Base-by-base conservation (phyloP, 2,329 filamentous ascomycete genomes). In the Fusarium newnesense region DNA sequence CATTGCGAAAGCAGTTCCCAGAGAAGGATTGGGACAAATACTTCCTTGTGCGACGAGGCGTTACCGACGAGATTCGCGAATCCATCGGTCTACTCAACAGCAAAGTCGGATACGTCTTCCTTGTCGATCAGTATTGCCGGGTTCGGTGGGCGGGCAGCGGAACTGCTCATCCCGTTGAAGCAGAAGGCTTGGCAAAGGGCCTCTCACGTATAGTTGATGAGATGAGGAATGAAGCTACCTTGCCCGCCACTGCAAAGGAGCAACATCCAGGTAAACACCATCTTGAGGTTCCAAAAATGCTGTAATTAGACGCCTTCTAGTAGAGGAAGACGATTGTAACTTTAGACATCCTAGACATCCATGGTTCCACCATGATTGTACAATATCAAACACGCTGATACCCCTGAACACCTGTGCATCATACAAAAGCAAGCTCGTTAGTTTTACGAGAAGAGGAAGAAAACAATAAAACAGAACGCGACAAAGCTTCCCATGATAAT, bases 61-160 rank as follows among this genome's bases (percentile, higher is more conserved):
- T 92, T 59, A 87, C 88, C 1, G 87, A 91, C 60, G 86, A 90
- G 62, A 89, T 92, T 62, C 85, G 87, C 59, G 90, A 92, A 81
- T 85, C 84, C 43, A 89, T 93, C 69, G 91, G 91, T 16, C 75
- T 97, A 80, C 84, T 97, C 79, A 99, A 99, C 83, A 91, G 90
- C 75, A 97, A 95, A 83, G 96, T 98, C 39, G 96, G 95, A 42
- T 98, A 98, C 83, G 92, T 95, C 9, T 99, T 97, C 82, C 87
- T 99, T 53, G 87, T 99, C 66, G 96, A 99, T 81, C 87, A 91
- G 70, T 87, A 95, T 72, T 97, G 95, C 81, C 93, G 91, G 83
- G 97, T 99, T 76, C 89, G 96, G 64, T 99, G 96, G 96, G 96
- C 96, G 1, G 96, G 94, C 8, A 97, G 95, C 78, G 94, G 92